phyloP scores from a whole-genome alignment of 176 grass and related monocot genomes.

The Sorghum bicolor region DNA sequence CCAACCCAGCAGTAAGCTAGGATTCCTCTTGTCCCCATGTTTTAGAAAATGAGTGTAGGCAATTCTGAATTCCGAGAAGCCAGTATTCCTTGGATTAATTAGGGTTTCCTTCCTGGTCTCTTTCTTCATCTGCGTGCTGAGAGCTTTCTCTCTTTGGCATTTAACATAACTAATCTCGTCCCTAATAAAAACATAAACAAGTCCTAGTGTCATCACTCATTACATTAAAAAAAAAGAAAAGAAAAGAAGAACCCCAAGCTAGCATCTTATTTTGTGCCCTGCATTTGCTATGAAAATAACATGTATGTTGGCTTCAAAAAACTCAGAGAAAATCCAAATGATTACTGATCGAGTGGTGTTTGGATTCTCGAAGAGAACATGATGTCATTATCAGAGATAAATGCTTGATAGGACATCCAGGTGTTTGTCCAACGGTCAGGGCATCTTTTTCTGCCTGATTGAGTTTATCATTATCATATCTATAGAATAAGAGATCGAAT shows the following conservation, averaged over 20 bases:
- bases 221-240: too few species aligned
- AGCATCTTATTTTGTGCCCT: conserved; percentile 27
- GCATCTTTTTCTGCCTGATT: background rate
- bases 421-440: conserved; percentile 21
- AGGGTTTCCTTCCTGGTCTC: background rate
- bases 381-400: background rate
- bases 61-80: conserved; percentile 15
- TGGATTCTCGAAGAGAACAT: conserved; percentile 9
- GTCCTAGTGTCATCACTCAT: conserved; percentile 10
- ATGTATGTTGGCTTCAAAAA: conserved; percentile 18
- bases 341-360: background rate
- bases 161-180: background rate
- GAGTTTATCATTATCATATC: background rate
- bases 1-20: conserved; percentile 24
- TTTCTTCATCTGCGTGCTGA: background rate
- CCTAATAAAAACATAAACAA: background rate
- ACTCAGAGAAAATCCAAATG: conserved; percentile 6
- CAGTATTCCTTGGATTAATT: background rate
- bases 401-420: background rate
- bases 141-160: background rate
- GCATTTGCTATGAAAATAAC: conserved; percentile 21
- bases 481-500: background rate
- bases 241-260: background rate
- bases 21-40: conserved; percentile 41
- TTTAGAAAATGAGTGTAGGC: conserved; percentile 24